A percentile compares a stretch with the other conserved stretches of the same genome.
Conservation (phyloP, 2,329 filamentous ascomycete species). For the Colletotrichum truncatum region DNA sequence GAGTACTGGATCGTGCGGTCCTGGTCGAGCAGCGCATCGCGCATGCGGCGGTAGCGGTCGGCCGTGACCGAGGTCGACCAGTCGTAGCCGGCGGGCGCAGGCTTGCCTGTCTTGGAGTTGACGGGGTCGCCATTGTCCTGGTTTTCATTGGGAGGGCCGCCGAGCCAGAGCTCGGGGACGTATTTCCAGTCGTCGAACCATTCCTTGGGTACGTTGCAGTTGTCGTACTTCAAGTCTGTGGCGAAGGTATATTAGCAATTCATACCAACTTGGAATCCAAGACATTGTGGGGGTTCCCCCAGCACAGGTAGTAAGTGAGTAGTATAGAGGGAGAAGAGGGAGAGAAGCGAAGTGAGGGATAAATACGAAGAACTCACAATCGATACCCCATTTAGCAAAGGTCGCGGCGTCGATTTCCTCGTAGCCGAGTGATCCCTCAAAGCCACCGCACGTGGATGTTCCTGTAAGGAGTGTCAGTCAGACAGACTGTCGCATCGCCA, state of each 20-base stretch:
- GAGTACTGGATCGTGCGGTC: slow-evolving; percentile 58
- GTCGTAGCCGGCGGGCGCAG: slow-evolving; percentile 58
- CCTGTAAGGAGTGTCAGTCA: slow-evolving; percentile 17
- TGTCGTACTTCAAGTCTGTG: slow-evolving; percentile 65
- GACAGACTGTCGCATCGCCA: too few relatives aligned
- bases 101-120: slow-evolving; percentile 41
- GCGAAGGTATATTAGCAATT: too few relatives aligned
- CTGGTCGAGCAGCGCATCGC: slow-evolving; percentile 56
- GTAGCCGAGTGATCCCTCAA: slow-evolving; percentile 64
- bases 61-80: slow-evolving; percentile 57
- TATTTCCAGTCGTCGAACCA: slow-evolving; percentile 46
- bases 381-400: slow-evolving; percentile 67
- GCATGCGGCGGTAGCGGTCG: slow-evolving; percentile 58
- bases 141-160: slow-evolving; percentile 41
- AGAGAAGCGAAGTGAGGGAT: neutral
- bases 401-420: slow-evolving; percentile 66
- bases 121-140: slow-evolving; percentile 34
- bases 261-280: too few relatives aligned
- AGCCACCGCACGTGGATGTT: slow-evolving; percentile 60
- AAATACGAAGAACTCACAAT: slow-evolving; percentile 48
- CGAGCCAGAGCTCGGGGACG: slow-evolving; percentile 35
- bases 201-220: slow-evolving; percentile 54
- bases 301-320: neutral
- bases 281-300: neutral
- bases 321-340: neutral